phyloP scores from a whole-genome alignment of 805 yeast genomes.

The Saccharomycopsis capsularis region DNA sequence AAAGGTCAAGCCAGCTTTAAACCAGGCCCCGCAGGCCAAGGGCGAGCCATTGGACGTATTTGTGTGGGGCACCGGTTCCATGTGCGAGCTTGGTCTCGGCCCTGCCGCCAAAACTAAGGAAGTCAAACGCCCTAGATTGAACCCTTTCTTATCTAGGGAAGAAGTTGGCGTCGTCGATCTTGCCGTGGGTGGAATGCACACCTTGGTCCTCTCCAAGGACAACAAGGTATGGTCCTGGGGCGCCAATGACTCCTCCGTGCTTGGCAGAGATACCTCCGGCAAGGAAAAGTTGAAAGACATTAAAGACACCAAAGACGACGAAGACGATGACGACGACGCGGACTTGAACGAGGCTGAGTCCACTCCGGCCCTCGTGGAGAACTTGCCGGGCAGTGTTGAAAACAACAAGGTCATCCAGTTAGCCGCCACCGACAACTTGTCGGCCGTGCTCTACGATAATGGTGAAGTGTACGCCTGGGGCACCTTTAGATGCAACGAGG shows the following conservation, averaged over 20 bases:
- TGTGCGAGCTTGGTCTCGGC: constrained; percentile 98
- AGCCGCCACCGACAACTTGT: constrained; percentile 88
- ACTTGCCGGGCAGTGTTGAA: constrained; percentile 40
- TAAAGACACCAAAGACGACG: constrained; percentile 51
- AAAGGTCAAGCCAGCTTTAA: constrained; percentile 31
- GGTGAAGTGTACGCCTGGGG: constrained; percentile 99
- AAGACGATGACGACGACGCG: constrained; percentile 55
- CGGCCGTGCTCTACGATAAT: constrained; percentile 68
- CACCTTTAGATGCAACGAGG: constrained; percentile 90
- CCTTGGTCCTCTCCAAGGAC: constrained; percentile 67
- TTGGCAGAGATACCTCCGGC: constrained; percentile 80
- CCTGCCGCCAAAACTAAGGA: constrained; percentile 88
- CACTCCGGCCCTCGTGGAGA: constrained; percentile 74
- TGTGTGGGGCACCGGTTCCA: constrained; percentile 95
- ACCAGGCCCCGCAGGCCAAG: constrained; percentile 56
- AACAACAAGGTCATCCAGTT: constrained; percentile 62
- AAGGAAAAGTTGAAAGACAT: constrained; percentile 62
- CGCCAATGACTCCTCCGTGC: constrained; percentile 82
- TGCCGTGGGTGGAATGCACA: constrained; percentile 96
- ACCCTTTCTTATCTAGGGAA: constrained; percentile 61
- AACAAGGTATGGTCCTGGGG: constrained; percentile 98
- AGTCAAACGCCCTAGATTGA: constrained; percentile 92
- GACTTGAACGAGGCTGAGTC: constrained; percentile 85
- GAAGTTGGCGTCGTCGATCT: constrained; percentile 71
- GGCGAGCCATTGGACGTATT: constrained; percentile 61